Conservation (phyloP, 192 early-diverging fungal species). For the Coemansia guatemalensis region DNA sequence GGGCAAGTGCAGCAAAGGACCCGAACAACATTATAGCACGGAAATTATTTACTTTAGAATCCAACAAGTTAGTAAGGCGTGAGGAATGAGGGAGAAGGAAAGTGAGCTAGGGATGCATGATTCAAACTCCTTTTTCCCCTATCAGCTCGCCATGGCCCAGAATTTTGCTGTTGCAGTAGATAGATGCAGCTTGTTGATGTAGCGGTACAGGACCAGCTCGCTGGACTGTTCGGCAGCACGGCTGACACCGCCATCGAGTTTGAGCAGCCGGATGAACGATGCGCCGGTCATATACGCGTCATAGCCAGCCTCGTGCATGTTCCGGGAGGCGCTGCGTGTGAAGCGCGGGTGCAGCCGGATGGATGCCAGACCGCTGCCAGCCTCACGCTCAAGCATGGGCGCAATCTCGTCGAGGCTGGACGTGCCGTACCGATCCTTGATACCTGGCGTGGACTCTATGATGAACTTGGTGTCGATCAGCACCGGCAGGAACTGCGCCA, state of each 20-base stretch:
- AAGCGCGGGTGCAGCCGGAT: slow-evolving; percentile 57
- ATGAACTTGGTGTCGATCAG: slow-evolving; percentile 54
- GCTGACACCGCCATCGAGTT: slow-evolving; percentile 37
- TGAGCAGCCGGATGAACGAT: slow-evolving; percentile 67
- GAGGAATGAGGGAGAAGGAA: not conserved
- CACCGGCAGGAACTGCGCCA: slow-evolving; percentile 58
- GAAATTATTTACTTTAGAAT: not conserved
- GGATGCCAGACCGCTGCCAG: slow-evolving; percentile 2
- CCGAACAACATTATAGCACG: slow-evolving; percentile 17
- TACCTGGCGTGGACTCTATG: slow-evolving; percentile 44
- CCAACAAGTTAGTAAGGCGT: too few relatives aligned
- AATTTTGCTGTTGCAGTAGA: not conserved
- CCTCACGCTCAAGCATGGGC: slow-evolving; percentile 29
- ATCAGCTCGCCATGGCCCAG: not conserved
- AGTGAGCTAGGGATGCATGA: not conserved
- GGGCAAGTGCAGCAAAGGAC: slow-evolving; percentile 29
- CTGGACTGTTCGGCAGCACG: slow-evolving; percentile 5
- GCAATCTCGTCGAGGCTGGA: slow-evolving; percentile 48
- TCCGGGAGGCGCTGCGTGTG: slow-evolving; percentile 46
- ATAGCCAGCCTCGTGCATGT: slow-evolving; percentile 89
- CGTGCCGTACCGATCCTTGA: slow-evolving; percentile 32
- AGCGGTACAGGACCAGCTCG: slow-evolving; percentile 43
- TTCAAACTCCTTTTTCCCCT: not conserved
- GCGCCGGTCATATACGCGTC: slow-evolving; percentile 90
- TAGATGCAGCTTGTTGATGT: slow-evolving; percentile 43